Percentiles rank a stretch among this genome's conserved stretches.
phyloP scores from a whole-genome alignment of 1,284 basidiomycete genomes.

The Puccinia horiana region DNA sequence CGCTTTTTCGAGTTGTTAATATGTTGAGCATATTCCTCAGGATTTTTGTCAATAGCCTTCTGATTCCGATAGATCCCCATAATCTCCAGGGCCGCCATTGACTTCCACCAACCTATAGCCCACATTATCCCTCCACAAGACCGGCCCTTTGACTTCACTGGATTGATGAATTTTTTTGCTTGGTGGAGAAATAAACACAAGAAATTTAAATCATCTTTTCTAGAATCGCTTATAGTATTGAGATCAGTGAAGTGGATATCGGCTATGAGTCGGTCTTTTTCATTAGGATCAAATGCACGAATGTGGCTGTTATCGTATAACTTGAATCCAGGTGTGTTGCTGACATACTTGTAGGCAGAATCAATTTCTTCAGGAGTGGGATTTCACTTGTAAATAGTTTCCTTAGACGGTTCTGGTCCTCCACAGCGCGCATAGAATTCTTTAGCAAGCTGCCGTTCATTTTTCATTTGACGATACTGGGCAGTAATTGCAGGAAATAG shows the following conservation, averaged over 20 bases:
- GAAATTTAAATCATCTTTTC: not conserved
- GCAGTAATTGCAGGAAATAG: not conserved
- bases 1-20: not conserved
- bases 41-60: not conserved
- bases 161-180: not conserved
- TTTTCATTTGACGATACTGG: not conserved
- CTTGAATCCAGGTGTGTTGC: not conserved
- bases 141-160: not conserved
- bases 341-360: not conserved
- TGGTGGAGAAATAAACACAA: not conserved
- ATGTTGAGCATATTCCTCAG: not conserved
- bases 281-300: not conserved
- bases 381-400: too few species aligned
- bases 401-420: not conserved
- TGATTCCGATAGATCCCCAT: not conserved
- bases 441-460: not conserved
- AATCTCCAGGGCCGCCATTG: not conserved
- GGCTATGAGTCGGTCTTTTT: not conserved
- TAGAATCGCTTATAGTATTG: not conserved
- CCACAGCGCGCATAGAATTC: not conserved
- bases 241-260: not conserved
- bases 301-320: not conserved
- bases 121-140: too few species aligned
- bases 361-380: not conserved
- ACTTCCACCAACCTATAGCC: not conserved